A percentile compares a stretch with the other conserved stretches of the same genome.
These are phyloP conservation scores for Lodderomyces oxycetoniae DNA, from an alignment of 1,139 yeast genomes.

Conservation along the genomic window DNA sequence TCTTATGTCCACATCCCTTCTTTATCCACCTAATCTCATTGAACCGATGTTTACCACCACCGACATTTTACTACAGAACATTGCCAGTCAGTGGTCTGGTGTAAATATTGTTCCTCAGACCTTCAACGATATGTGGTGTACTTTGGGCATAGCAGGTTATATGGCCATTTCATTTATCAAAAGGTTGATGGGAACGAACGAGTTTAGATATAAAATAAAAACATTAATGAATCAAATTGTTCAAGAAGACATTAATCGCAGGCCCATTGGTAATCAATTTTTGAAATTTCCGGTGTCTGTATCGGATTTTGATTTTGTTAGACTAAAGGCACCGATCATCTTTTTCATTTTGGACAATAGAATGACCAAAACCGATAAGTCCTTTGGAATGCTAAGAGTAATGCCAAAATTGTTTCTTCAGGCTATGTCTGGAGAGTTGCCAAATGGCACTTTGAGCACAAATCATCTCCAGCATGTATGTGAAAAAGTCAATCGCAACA, in stretches of 20 bases:
- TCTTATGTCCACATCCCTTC: slow-evolving; percentile 54
- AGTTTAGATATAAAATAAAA: slow-evolving; percentile 68
- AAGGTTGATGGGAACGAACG: slow-evolving; percentile 77
- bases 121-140: slow-evolving; percentile 87
- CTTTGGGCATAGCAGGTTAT: slow-evolving; percentile 76
- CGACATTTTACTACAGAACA: slow-evolving; percentile 59
- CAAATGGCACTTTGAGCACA: slow-evolving; percentile 74
- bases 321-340: slow-evolving; percentile 81
- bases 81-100: slow-evolving; percentile 93
- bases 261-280: slow-evolving; percentile 71
- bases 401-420: slow-evolving; percentile 88
- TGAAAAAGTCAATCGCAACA: slow-evolving; percentile 87
- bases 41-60: slow-evolving; percentile 78
- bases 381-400: slow-evolving; percentile 87
- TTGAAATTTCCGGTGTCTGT: slow-evolving; percentile 64
- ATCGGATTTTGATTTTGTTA: slow-evolving; percentile 57
- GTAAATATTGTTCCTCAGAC: slow-evolving; percentile 81
- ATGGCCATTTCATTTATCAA: slow-evolving; percentile 75
- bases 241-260: slow-evolving; percentile 70
- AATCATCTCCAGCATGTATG: slow-evolving; percentile 86
- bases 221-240: slow-evolving; percentile 62
- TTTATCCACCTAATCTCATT: slow-evolving; percentile 73
- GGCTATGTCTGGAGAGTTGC: slow-evolving; percentile 91
- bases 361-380: slow-evolving; percentile 94
- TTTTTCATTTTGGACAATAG: slow-evolving; percentile 79